Evolutionary conservation across 225 moss, liverwort and hornwort genomes (phyloP), one percentile per base, ranked within the genome.

Genomic region (Bryoerythrophyllum caledonicum): DNA sequence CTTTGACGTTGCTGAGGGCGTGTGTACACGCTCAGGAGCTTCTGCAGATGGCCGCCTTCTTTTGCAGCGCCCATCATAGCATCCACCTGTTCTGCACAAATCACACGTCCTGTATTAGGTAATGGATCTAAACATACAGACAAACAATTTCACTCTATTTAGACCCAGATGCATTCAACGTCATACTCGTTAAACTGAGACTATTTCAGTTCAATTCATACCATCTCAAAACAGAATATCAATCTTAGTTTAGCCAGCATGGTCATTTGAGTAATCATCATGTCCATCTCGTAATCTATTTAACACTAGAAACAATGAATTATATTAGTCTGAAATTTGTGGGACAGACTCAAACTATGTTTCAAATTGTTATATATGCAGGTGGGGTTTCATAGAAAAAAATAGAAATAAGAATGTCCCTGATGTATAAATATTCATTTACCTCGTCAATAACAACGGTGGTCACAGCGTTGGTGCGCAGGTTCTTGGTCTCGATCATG

Each of bases 361-460:
- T 68, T 68, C 46, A 63, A 19, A 63, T 20, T 55, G 17, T 32
- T n/a, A 37, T 41, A n/a, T 38, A 16, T 10, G 17, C 53, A 65
- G 40, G 57, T 15, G 68, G 37, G 23, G 63, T 54, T 71, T 54
- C 66, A 54, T 19, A 51, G 20, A 11, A 62, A 67, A 63, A 38
- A 38, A 34, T 34, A 6, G 3, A 34, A 17, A 79, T 11, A 30
- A 49, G 2, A 66, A 53, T 26, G 37, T 52, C 52, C 15, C 34
- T 17, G n/a, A 7, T 32, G 53, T 70, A 21, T 10, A 20, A 34
- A 40, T 49, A 27, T 3, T 62, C 55, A 24, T 20, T 48, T 49
- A 49, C 97, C 97, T 94, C 97, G 63, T 99, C 97, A 79, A 99
- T 88, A 30, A 99, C 94, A 66, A 99, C 61, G 58, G 90, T 91